Percentiles rank a stretch among this genome's conserved stretches.
phyloP scores from a whole-genome alignment of 495 filamentous ascomycete species.

The Cairneyella variabilis region DNA sequence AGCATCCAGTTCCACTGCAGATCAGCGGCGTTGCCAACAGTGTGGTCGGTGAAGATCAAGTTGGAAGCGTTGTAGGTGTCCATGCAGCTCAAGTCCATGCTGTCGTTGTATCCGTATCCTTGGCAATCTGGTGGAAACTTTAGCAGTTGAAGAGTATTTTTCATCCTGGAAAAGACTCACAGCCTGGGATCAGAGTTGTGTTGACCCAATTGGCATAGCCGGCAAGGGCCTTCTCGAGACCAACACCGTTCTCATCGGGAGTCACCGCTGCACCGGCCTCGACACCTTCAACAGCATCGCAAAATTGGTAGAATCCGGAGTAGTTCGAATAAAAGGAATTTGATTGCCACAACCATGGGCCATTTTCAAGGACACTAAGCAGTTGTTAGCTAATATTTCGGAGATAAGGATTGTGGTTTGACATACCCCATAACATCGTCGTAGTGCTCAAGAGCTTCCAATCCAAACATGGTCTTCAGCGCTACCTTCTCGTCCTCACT shows the following conservation, averaged over 20 bases:
- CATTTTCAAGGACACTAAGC: conserved; percentile 44
- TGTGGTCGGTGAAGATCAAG: conserved; percentile 51
- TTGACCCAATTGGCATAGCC: conserved; percentile 54
- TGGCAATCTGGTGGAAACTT: conserved; percentile 25
- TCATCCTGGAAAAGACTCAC: conserved; percentile 29
- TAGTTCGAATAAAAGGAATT: conserved; percentile 44
- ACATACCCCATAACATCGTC: conserved; percentile 55
- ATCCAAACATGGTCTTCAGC: conserved; percentile 56
- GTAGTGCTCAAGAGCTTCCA: conserved; percentile 48
- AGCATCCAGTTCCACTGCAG: conserved; percentile 63
- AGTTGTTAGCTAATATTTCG: background rate
- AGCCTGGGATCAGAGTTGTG: conserved; percentile 40
- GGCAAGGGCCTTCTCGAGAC: conserved; percentile 47
- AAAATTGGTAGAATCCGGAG: conserved; percentile 52
- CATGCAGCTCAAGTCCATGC: conserved; percentile 48
- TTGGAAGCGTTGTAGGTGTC: conserved; percentile 54
- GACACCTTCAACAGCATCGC: conserved; percentile 44
- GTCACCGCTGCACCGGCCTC: conserved; percentile 28
- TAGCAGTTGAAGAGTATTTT: background rate
- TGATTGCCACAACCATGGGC: conserved; percentile 57
- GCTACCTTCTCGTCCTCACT: conserved; percentile 37
- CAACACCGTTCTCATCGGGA: conserved; percentile 44
- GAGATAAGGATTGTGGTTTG: conserved; percentile 11
- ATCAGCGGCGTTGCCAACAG: conserved; percentile 45
- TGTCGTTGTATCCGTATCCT: conserved; percentile 43